phyloP scores from a whole-genome alignment of 1,139 yeast species.

The Wickerhamomyces sp. region DNA sequence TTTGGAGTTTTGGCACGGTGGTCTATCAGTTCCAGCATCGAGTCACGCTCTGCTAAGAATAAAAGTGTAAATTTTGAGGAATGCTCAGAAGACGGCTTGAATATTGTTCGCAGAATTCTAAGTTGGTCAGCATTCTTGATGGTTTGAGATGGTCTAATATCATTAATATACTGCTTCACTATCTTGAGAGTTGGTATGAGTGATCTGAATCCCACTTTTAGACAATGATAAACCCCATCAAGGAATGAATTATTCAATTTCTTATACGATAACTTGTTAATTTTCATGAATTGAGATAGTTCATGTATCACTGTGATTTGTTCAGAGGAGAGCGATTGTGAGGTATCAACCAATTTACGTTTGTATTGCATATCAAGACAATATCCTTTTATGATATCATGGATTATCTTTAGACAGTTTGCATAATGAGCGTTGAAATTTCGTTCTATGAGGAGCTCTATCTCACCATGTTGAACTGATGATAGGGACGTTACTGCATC shows the following conservation, averaged over 20 bases:
- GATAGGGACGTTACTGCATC: neutral
- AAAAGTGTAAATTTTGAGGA: conserved; percentile 1
- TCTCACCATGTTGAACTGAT: neutral
- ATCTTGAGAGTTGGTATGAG: conserved; percentile 11
- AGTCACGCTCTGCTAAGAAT: neutral
- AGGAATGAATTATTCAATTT: conserved; percentile 3
- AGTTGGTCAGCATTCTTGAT: conserved; percentile 3
- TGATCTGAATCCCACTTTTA: conserved; percentile 9
- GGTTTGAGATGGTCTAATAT: neutral
- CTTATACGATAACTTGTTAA: conserved; percentile 1
- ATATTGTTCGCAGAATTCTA: conserved; percentile 4
- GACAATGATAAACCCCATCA: conserved; percentile 3
- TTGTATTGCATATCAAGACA: conserved; percentile 4
- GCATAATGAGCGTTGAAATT: conserved; percentile 1
- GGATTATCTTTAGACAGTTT: conserved; percentile 3
- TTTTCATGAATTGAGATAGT: conserved; percentile 5
- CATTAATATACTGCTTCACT: conserved; percentile 6
- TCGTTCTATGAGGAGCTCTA: neutral
- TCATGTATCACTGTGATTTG: conserved; percentile 7
- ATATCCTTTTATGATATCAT: conserved; percentile 2
- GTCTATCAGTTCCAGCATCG: neutral
- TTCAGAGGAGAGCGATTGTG: conserved; percentile 5
- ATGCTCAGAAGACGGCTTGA: conserved; percentile 3
- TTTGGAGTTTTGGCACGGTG: neutral
- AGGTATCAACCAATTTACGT: conserved; percentile 11